Evolutionary conservation across 2,329 filamentous ascomycete species (phyloP).

Genomic region (Colletotrichum brevisporum): DNA sequence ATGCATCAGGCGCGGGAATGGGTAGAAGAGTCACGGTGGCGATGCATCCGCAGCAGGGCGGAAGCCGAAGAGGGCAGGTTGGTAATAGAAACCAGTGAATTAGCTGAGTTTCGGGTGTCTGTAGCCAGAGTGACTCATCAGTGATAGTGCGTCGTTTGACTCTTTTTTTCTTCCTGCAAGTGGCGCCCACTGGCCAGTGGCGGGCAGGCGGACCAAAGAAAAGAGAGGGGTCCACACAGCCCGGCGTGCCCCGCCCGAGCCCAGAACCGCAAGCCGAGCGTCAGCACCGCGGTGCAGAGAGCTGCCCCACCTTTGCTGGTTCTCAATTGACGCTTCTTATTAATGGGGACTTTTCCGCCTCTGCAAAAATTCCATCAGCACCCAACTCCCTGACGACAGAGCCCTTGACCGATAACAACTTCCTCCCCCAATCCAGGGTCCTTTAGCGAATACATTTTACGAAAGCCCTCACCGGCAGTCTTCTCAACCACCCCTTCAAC

Average conservation of each 20-base stretch:
- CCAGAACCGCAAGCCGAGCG: conserved; percentile 12
- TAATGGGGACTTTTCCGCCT: conserved; percentile 38
- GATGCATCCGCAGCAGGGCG: conserved; percentile 18
- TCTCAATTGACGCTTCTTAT: conserved; percentile 39
- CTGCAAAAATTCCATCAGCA: conserved; percentile 41
- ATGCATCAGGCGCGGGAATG: not conserved
- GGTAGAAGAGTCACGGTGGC: conserved; percentile 33
- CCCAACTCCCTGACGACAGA: conserved; percentile 25
- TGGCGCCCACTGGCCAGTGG: not conserved
- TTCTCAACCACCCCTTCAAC: not conserved
- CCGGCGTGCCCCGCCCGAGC: conserved; percentile 33
- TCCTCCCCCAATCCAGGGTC: not conserved
- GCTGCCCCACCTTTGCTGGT: conserved; percentile 26
- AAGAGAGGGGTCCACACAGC: conserved; percentile 27
- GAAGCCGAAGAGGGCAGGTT: conserved; percentile 12
- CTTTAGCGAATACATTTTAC: conserved; percentile 1
- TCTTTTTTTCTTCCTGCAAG: conserved; percentile 5
- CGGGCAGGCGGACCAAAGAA: conserved; percentile 17
- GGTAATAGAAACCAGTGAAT: conserved; percentile 9
- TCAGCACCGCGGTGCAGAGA: not conserved
- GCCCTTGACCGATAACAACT: conserved; percentile 18
- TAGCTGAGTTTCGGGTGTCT: conserved; percentile 13
- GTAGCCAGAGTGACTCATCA: conserved; percentile 37
- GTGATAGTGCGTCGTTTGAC: conserved; percentile 24
- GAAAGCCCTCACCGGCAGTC: conserved; percentile 1